Evolutionary conservation across 306 rosid genomes (phyloP).

Genomic region (Dalbergia cultrata): DNA sequence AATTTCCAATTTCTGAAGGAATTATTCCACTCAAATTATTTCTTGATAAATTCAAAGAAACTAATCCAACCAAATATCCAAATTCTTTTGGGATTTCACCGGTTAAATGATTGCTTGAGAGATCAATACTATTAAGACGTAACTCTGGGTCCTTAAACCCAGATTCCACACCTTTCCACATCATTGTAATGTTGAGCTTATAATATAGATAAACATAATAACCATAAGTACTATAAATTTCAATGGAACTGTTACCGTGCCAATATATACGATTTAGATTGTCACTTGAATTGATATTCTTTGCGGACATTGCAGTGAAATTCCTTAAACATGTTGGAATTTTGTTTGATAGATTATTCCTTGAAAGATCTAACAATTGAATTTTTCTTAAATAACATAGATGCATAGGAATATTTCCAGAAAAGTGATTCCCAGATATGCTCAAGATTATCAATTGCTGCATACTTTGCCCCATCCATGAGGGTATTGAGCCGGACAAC

Average conservation of each 20-base stretch:
- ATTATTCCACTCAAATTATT: constrained; percentile 41
- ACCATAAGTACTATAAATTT: too few relatives aligned
- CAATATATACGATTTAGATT: neutral
- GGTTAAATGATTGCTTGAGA: constrained; percentile 35
- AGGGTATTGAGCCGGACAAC: neutral
- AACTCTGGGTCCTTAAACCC: neutral
- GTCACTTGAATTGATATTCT: neutral
- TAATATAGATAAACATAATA: neutral
- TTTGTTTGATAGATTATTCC: neutral
- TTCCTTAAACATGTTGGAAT: constrained; percentile 18
- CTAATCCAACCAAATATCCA: constrained; percentile 1
- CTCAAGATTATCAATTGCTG: neutral
- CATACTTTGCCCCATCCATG: constrained; percentile 34
- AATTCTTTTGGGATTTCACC: constrained; percentile 28
- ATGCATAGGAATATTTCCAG: neutral
- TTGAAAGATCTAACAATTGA: neutral
- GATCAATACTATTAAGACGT: constrained; percentile 27
- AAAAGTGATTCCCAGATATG: neutral
- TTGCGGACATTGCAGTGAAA: neutral
- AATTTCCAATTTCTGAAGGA: constrained; percentile 9
- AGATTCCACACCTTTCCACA: neutral
- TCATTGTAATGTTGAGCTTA: neutral
- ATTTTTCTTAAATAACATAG: neutral
- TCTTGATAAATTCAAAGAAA: constrained; percentile 37
- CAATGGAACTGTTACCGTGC: too few relatives aligned